phyloP scores from a whole-genome alignment of 2,329 filamentous ascomycete genomes.

The Neoarthrinium moseri region DNA sequence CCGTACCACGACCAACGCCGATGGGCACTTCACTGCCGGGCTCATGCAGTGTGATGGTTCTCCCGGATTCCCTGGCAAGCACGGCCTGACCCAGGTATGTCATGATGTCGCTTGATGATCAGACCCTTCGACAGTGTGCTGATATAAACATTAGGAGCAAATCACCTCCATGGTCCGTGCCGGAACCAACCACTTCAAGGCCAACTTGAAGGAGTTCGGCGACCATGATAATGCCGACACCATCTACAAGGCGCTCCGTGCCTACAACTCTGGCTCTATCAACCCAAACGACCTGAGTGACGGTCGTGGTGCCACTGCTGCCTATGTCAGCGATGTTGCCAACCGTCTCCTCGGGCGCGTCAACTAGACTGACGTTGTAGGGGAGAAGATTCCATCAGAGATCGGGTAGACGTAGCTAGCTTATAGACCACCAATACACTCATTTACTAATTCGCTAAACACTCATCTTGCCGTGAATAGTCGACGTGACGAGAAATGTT shows the following conservation, averaged over 20 bases:
- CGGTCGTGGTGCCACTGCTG: slow-evolving; percentile 30
- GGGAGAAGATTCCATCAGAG: no score
- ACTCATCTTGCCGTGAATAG: no score
- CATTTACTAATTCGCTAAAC: no score
- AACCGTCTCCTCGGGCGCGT: slow-evolving; percentile 35
- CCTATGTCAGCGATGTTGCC: slow-evolving; percentile 38
- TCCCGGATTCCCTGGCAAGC: slow-evolving; percentile 30
- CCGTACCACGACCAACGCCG: slow-evolving; percentile 29
- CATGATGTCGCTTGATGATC: neutral
- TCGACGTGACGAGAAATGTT: no score
- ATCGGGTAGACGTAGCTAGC: no score
- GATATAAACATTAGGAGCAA: slow-evolving; percentile 20
- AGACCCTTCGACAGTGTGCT: neutral
- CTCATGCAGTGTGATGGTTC: slow-evolving; percentile 37
- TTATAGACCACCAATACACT: no score
- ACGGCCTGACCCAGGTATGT: slow-evolving; percentile 28
- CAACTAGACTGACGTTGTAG: no score
- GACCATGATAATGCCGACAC: slow-evolving; percentile 22
- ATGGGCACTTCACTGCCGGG: slow-evolving; percentile 32
- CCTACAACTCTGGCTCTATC: slow-evolving; percentile 38
- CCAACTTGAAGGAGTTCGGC: slow-evolving; percentile 26
- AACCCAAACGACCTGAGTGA: slow-evolving; percentile 33
- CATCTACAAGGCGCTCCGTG: slow-evolving; percentile 37
- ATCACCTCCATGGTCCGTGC: slow-evolving; percentile 32
- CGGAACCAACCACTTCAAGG: slow-evolving; percentile 26